phyloP scores from a whole-genome alignment of 495 filamentous ascomycete genomes.

The Xylaria grammica region DNA sequence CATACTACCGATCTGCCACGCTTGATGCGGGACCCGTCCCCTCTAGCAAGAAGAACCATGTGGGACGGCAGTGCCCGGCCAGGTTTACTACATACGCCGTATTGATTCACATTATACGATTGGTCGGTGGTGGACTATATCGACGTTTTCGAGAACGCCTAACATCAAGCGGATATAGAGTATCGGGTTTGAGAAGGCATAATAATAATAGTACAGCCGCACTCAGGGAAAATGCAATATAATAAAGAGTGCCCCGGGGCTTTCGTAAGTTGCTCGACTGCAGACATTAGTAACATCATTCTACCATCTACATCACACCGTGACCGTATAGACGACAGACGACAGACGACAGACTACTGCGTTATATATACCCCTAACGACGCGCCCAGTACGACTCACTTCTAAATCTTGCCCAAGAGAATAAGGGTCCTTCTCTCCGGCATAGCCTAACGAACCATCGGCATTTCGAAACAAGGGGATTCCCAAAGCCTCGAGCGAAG shows the following conservation, averaged over 20 bases:
- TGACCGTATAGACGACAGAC: background rate
- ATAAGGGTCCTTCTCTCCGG: background rate
- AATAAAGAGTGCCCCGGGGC: slow-evolving; percentile 11
- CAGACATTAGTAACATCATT: background rate
- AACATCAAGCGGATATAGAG: slow-evolving; percentile 6
- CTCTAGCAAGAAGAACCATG: no score
- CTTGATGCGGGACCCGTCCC: no score
- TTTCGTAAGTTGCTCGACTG: background rate
- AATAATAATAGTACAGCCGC: background rate
- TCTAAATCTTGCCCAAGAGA: background rate
- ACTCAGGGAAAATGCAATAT: background rate
- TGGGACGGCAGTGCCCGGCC: background rate
- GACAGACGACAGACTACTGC: background rate
- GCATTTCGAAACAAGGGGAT: background rate
- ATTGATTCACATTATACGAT: slow-evolving; percentile 31
- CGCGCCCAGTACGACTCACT: background rate
- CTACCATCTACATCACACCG: background rate
- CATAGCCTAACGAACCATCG: background rate
- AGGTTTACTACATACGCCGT: slow-evolving; percentile 27
- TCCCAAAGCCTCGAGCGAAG: background rate
- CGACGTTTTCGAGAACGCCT: slow-evolving; percentile 11
- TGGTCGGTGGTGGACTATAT: slow-evolving; percentile 20
- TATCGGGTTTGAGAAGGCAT: background rate
- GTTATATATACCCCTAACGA: background rate
- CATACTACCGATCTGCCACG: background rate